Evolutionary conservation across 345 rosid genomes (phyloP), one percentile per base, ranked within the genome.

Genomic region (Lepidium didymum): DNA sequence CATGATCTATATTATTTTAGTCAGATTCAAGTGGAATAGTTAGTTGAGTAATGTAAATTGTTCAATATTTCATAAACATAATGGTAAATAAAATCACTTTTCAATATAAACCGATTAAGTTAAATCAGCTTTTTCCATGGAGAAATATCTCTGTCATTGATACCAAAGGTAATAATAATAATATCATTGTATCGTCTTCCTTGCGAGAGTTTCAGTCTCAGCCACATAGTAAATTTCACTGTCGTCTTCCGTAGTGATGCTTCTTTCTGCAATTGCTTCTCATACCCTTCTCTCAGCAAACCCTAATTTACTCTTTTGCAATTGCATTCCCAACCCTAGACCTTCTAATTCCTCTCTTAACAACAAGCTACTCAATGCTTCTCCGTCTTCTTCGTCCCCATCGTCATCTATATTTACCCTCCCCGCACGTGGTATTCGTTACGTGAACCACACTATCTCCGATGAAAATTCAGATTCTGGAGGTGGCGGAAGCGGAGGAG

Each of bases 191-290:
- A 67, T 67, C 69, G 19, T 74, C 78, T 44, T 61, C 69, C 4
- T 67, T 57, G 36, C 8, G 4, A 37, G 56, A 52, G 77, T 74
- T 67, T 67, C 69, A 67, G 77, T 64, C 72, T 66, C 62, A 68
- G 50, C 72, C 72, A 74, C 72, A 67, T n/a, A n/a, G n/a, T n/a
- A n/a, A 72, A 53, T 35, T 61, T 41, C 31, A 51, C 55, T 64
- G 57, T 63, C 51, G 33, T 62, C 56, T 54, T 56, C 70, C 68
- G 79, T 16, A 67, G 76, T 49, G 69, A 85, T 84, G 88, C 72
- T 86, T 75, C 86, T 86, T 83, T 81, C 88, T 59, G 75, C 82
- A 60, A 52, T 76, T 62, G 50, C 79, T 62, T 81, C 68, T 61
- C 82, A 76, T 49, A 45, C 68, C 15, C 84, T 42, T 55, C 57